Evolutionary conservation across 1,139 yeast species (phyloP), one percentile per base, ranked within the genome.

Genomic region (Geotrichum candidum): DNA sequence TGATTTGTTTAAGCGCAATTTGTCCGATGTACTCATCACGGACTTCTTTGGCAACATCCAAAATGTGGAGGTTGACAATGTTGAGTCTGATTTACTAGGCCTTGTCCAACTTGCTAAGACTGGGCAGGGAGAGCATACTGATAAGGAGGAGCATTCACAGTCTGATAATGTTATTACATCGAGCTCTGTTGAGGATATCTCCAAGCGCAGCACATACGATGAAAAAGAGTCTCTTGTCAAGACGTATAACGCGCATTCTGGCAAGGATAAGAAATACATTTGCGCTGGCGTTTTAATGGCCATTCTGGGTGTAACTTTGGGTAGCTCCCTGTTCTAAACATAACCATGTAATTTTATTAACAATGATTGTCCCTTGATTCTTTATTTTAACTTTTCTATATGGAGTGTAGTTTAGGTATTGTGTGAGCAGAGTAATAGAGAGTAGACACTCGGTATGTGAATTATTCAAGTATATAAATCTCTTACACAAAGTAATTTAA

Each of bases 21-120:
- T 88, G 53, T 79, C 82, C 10, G 84, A 88, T 51, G 96, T 91
- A 2, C 78, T 84, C 62, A 82, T 94, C 65, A 92, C 99, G 0
- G 99, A 95, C 72, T 94, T 94, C 74, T 92, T 95, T 68, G 99
- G 98, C 1, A 92, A 91, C 69, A 90, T 92, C 29, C 98, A 92
- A 73, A 84, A 87, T 63, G 90, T 90, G 1, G 82, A 88, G 5
- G 82, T 89, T 46, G 95, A 87, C 68, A 77, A 80, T 38, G 81
- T 77, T 13, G 86, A 83, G 61, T 60, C 51, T 35, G 67, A 59
- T 45, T 29, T 59, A 45, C 10, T 54, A 54, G 48, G 55, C 22
- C 54, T 62, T 15, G 31, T 57, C 18, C 56, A 53, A 11, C 41
- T 55, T 23, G 57, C 53, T 2, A 29, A 15, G 13, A 15, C 31